phyloP scores from a whole-genome alignment of 441 rosid species.

The California macrophylla region DNA sequence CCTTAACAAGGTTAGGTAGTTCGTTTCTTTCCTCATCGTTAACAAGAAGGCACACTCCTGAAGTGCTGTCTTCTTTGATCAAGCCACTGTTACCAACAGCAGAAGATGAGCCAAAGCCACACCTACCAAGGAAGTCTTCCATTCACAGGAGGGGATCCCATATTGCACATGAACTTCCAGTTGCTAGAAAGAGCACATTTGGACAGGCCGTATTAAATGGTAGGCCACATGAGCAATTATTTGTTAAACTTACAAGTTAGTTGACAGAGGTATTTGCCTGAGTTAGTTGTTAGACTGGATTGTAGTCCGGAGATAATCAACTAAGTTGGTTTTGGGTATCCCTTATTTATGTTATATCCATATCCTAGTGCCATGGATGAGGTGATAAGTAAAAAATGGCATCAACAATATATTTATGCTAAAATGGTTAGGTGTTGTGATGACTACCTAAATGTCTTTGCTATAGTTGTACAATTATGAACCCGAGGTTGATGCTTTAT shows the following conservation, averaged over 20 bases:
- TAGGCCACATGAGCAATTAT: constrained; percentile 22
- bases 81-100: constrained; percentile 45
- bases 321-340: neutral
- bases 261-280: neutral
- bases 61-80: constrained; percentile 35
- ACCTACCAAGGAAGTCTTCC: constrained; percentile 37
- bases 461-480: neutral
- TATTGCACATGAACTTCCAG: constrained; percentile 46
- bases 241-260: neutral
- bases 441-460: neutral
- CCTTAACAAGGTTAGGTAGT: constrained; percentile 51
- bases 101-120: constrained; percentile 33
- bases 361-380: neutral
- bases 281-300: neutral
- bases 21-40: constrained; percentile 55
- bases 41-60: constrained; percentile 57
- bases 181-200: constrained; percentile 53
- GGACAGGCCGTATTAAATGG: constrained; percentile 81
- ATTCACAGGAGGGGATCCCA: constrained; percentile 26
- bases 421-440: neutral
- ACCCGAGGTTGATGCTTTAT: neutral
- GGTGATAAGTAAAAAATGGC: neutral
- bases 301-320: neutral
- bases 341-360: neutral
- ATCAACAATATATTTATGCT: neutral